Percentiles rank a stretch among this genome's conserved stretches.
Conservation (phyloP, 495 filamentous ascomycete species). For the Neurospora sp. region DNA sequence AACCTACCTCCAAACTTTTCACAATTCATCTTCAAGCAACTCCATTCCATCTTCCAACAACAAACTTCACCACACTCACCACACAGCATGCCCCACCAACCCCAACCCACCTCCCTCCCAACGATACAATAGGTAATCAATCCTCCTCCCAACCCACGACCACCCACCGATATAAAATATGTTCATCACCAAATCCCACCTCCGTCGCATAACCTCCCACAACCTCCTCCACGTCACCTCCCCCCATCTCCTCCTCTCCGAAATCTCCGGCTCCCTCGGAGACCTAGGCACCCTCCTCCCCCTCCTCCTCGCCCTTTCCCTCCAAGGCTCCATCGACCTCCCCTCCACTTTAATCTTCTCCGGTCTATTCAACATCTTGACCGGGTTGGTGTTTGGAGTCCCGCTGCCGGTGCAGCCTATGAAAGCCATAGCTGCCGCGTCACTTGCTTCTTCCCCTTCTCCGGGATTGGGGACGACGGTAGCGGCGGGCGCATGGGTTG, state of each 20-base stretch:
- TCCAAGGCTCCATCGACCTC: slow-evolving; percentile 66
- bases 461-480: not conserved
- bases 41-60: not conserved
- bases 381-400: slow-evolving; percentile 73
- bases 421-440: slow-evolving; percentile 36
- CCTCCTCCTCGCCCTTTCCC: slow-evolving; percentile 70
- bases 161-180: too few species aligned
- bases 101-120: not conserved
- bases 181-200: not conserved
- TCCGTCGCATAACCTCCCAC: not conserved
- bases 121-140: not conserved
- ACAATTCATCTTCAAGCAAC: not conserved
- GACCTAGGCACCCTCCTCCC: slow-evolving; percentile 89
- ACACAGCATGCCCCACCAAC: not conserved
- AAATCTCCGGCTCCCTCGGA: slow-evolving; percentile 83
- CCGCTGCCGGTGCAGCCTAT: slow-evolving; percentile 81
- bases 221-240: not conserved
- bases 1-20: not conserved
- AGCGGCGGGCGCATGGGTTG: not conserved
- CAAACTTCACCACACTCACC: too few species aligned
- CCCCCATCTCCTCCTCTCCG: slow-evolving; percentile 16
- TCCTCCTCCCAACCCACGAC: not conserved
- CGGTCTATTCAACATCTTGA: slow-evolving; percentile 74
- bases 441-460: not conserved
- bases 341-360: slow-evolving; percentile 79